Evolutionary conservation across 768 basidiomycete species (phyloP).

Genomic region (Candolleomyces eurysporus): DNA sequence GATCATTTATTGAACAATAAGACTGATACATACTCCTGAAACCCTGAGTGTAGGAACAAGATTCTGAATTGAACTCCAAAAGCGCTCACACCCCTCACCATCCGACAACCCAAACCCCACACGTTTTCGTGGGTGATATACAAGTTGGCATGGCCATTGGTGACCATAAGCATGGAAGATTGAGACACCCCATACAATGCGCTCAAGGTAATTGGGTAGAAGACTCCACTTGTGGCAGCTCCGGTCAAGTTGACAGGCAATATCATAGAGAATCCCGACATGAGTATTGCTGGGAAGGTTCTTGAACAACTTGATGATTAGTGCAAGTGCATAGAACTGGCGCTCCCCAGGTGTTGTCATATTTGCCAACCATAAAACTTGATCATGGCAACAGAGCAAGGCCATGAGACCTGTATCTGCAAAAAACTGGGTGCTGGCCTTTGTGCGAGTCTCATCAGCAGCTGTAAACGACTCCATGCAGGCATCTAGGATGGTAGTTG

Average conservation of each 20-base stretch:
- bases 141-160: conserved; percentile 31
- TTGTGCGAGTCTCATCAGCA: conserved; percentile 21
- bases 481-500: conserved; percentile 27
- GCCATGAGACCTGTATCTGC: conserved; percentile 36
- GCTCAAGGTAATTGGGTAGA: conserved; percentile 14
- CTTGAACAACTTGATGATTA: conserved; percentile 29
- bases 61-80: conserved; percentile 22
- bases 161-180: conserved; percentile 37
- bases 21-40: conserved; percentile 26
- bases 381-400: conserved; percentile 34
- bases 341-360: conserved; percentile 33
- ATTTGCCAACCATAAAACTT: conserved; percentile 33
- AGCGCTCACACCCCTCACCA: conserved; percentile 25
- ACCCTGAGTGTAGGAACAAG: conserved; percentile 25
- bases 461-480: conserved; percentile 31
- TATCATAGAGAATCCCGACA: conserved; percentile 31
- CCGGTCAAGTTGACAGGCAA: conserved; percentile 32
- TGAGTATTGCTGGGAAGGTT: conserved; percentile 24
- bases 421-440: conserved; percentile 27
- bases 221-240: conserved; percentile 18
- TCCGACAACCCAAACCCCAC: conserved; percentile 23
- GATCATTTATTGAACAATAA: too few species aligned
- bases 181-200: conserved; percentile 24
- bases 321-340: conserved; percentile 28
- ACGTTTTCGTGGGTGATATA: conserved; percentile 27